Evolutionary conservation across 305 asterid genomes (phyloP), one percentile per base, ranked within the genome.

Genomic region (Rubia balearica): DNA sequence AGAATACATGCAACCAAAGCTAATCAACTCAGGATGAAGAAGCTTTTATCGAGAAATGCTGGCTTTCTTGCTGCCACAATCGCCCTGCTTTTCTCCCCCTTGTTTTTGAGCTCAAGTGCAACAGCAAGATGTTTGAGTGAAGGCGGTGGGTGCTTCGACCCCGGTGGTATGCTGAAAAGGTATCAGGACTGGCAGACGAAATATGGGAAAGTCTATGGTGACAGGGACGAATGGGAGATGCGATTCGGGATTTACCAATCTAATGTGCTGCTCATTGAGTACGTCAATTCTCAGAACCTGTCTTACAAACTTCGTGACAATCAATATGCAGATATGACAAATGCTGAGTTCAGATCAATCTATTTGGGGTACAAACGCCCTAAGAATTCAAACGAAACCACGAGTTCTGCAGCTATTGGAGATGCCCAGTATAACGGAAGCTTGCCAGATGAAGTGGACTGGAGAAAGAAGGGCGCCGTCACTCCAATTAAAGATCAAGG

Each of bases 321-420:
- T 69, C 65, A 73, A 73, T 90, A 83, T 74, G 87, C 93, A 46
- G 96, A 86, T 83, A 72, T 84, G 88, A 90, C 95, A 8, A 88
- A 86, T 57, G 55, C 59, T 16, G 95, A 90, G 81, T 90, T 86
- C 74, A 83, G 24, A 77, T 65, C 84, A 0, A 75, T 24, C 48
- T 82, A 84, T 71, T 71, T 82, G 45, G 95, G 92, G 68, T 82
- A 84, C 75, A 77, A 71, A 71, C 57, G 65, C 17, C 70, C 9
- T 8, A 30, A 21, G 42, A 60, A 19, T 61, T 46, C 74, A 40
- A 49, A 9, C 45, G 60, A 65, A 33, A 40, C 7, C 11, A 40
- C 61, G 4, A 77, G 74, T 67, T 40, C 40, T 49, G 74, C 73
- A 8, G 41, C 11, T 1, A 24, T 57, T 10, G 24, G 8, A 16